A percentile compares a stretch with the other conserved stretches of the same genome.
Conservation (phyloP, 164 flowering plant genomes). For the Vitis riparia region DNA sequence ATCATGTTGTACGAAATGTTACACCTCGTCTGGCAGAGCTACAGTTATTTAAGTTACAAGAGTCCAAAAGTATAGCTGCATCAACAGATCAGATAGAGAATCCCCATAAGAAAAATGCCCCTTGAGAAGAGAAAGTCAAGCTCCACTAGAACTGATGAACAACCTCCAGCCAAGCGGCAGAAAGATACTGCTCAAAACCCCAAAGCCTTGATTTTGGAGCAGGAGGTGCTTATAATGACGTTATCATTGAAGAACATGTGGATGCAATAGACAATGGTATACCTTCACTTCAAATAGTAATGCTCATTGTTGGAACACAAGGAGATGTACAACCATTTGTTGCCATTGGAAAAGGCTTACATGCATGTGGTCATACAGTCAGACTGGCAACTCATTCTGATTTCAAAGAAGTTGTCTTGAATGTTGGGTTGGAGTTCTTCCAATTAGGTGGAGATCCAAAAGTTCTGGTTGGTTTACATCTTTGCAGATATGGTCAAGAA, state of each 20-base stretch:
- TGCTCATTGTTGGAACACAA: constrained; percentile 67
- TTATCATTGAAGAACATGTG: constrained; percentile 15
- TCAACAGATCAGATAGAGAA: too few species aligned
- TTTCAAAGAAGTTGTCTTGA: constrained; percentile 93
- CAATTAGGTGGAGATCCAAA: constrained; percentile 99
- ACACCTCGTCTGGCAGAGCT: too few species aligned
- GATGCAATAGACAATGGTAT: constrained; percentile 18
- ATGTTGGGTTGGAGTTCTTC: constrained; percentile 93
- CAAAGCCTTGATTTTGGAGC: constrained; percentile 32
- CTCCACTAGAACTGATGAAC: constrained; percentile 50
- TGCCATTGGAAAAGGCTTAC: constrained; percentile 60
- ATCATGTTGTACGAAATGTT: too few species aligned
- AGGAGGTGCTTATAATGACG: constrained; percentile 22
- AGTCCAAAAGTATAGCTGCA: too few species aligned
- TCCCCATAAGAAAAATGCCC: too few species aligned
- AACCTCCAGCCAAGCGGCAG: constrained; percentile 56
- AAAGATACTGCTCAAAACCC: constrained; percentile 39
- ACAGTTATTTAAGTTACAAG: too few species aligned
- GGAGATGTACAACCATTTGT: constrained; percentile 71
- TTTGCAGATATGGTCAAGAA: constrained; percentile 65
- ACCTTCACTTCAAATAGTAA: constrained; percentile 55
- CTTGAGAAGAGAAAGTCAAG: too few species aligned
- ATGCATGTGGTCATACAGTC: constrained; percentile 81
- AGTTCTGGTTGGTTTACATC: constrained; percentile 72
- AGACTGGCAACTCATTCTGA: constrained; percentile 96